phyloP scores from a whole-genome alignment of 192 early-diverging fungal species.

The Rhizophagus sp. region DNA sequence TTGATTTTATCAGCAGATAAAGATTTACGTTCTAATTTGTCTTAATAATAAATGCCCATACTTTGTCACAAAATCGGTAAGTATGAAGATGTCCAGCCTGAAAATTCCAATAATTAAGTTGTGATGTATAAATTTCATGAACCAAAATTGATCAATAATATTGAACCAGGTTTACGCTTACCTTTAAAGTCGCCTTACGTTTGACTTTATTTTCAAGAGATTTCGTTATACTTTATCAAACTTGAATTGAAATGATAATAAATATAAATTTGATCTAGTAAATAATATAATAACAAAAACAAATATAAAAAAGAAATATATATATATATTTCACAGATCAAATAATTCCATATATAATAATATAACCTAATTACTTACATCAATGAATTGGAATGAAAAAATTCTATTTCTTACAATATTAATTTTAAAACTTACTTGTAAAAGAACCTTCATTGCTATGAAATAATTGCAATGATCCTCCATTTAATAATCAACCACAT shows the following conservation, averaged over 20 bases:
- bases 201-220: slow-evolving; percentile 80
- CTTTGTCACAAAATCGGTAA: slow-evolving; percentile 96
- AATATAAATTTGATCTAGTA: neutral
- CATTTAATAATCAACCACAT: too few species aligned
- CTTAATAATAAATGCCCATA: too few species aligned
- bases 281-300: neutral
- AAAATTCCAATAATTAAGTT: slow-evolving; percentile 17
- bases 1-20: too few species aligned
- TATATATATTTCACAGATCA: too few species aligned
- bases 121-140: neutral
- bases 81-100: slow-evolving; percentile 80
- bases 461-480: too few species aligned
- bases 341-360: too few species aligned
- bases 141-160: too few species aligned
- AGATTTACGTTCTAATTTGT: too few species aligned
- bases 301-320: neutral
- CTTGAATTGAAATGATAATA: slow-evolving; percentile 35
- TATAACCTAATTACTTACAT: too few species aligned
- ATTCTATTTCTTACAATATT: too few species aligned
- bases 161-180: slow-evolving; percentile 26
- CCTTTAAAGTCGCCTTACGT: slow-evolving; percentile 83
- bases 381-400: too few species aligned
- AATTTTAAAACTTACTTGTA: slow-evolving; percentile 57
- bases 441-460: slow-evolving; percentile 92
- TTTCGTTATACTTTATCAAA: slow-evolving; percentile 89